Evolutionary conservation across 148 eudicot species (phyloP).

Genomic region (Vaccinium darrowii): DNA sequence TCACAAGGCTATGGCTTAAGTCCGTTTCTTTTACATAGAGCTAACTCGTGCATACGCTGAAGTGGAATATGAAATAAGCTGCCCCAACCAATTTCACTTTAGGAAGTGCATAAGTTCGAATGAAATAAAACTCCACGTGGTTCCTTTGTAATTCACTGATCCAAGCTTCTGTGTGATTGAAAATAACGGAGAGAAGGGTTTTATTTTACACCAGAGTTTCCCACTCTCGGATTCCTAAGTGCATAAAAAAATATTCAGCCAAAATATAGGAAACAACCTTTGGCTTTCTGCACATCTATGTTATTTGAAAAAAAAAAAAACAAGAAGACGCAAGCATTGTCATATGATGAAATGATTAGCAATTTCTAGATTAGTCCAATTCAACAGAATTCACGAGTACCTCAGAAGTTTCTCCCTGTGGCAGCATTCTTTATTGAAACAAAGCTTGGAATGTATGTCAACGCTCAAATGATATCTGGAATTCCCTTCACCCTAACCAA

Average conservation of each 20-base stretch:
- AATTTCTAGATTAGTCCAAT: not conserved
- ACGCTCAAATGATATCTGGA: constrained; percentile 18
- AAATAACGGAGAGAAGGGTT: not conserved
- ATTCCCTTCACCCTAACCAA: not conserved
- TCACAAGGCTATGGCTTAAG: too few relatives aligned
- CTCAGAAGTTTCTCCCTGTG: constrained; percentile 1
- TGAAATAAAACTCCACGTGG: not conserved
- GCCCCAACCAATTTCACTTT: too few relatives aligned
- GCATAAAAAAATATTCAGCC: not conserved
- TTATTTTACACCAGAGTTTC: not conserved
- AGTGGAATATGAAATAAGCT: too few relatives aligned
- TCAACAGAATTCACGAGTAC: not conserved
- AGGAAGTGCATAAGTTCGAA: not conserved
- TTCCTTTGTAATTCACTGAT: too few relatives aligned
- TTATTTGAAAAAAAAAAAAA: not conserved
- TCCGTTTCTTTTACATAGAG: too few relatives aligned
- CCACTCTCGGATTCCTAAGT: not conserved
- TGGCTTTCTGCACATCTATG: not conserved
- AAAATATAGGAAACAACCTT: not conserved
- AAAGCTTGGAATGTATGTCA: constrained; percentile 34
- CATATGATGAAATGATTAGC: not conserved
- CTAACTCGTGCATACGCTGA: too few relatives aligned
- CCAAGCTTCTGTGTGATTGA: too few relatives aligned
- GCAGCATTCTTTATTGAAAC: constrained; percentile 29
- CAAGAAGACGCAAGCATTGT: not conserved